Evolutionary conservation across 208 protist species (phyloP), one percentile per base, ranked within the genome.

Genomic region (Vickermania spadyakhi): DNA sequence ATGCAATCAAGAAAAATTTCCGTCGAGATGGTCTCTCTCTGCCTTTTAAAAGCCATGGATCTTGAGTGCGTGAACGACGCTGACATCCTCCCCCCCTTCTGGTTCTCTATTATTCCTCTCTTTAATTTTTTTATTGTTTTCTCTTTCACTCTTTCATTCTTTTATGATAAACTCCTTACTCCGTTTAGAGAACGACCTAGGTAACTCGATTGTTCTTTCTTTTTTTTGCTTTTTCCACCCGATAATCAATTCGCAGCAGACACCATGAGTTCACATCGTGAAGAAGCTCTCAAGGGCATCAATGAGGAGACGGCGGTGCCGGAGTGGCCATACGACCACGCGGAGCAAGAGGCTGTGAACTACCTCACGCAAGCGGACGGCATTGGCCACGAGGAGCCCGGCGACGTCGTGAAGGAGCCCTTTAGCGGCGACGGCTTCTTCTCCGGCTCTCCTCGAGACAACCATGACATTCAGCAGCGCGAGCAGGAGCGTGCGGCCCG

Each of bases 181-280:
- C 52, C 45, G 18, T n/a, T 18, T 7, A 45, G 36, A 18, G 18
- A 18, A 45, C 36, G 36, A 45, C 7, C 36, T 45, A n/a, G 26
- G n/a, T 63, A 56, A 13, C 36, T 49, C 49, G 52, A 30, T 49
- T 58, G 4, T 58, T 63, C 21, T 64, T n/a, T 57, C 25, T 57
- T 7, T 7, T 60, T 25, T 14, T n/a, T n/a, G n/a, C n/a, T n/a
- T n/a, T n/a, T n/a, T 50, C 52, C 52, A 23, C 27, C 27, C 28
- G 28, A 18, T 23, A 2, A 28, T 21, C 22, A 3, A 22, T 58
- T 7, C 5, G n/a, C 14, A 21, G 7, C 5, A 55, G 23, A 45
- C 11, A 45, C 36, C 36, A 45, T 7, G 11, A 45, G 11, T 45
- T 45, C 11, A 45, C 36, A 45, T 45, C 36, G 11, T 18, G 7